These are phyloP conservation scores for Starmera dryadoides DNA, from an alignment of 805 yeast species.

Conservation along the genomic window DNA sequence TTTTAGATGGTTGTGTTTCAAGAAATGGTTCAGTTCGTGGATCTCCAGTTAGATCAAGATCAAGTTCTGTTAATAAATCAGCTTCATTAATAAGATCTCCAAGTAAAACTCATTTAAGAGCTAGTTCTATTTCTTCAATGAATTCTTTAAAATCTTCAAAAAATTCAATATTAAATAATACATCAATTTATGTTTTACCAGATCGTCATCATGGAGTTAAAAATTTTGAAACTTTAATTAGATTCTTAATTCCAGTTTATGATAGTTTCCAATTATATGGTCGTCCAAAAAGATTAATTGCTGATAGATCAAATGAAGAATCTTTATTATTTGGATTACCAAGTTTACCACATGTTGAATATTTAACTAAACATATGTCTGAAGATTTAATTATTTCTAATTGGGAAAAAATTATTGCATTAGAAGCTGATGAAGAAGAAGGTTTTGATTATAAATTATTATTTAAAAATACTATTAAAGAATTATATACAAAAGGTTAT, in stretches of 20 bases:
- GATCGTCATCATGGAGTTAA: constrained; percentile 65
- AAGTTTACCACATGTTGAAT: constrained; percentile 60
- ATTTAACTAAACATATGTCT: constrained; percentile 25
- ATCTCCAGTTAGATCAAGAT: constrained; percentile 5
- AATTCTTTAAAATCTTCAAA: constrained; percentile 6
- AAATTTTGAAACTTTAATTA: constrained; percentile 64
- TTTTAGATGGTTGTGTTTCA: constrained; percentile 1
- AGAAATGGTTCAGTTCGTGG: neutral
- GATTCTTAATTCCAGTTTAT: constrained; percentile 61
- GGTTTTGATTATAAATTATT: constrained; percentile 3
- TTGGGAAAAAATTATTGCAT: constrained; percentile 8
- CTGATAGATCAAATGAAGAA: constrained; percentile 44
- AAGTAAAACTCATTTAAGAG: constrained; percentile 2
- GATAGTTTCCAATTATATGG: constrained; percentile 71
- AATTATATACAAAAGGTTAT: constrained; percentile 2
- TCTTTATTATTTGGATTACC: constrained; percentile 71
- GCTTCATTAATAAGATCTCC: constrained; percentile 1
- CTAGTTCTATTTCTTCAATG: constrained; percentile 6
- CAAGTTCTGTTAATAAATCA: no score
- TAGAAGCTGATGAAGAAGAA: constrained; percentile 1
- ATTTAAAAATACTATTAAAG: constrained; percentile 2
- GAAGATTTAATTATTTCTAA: constrained; percentile 8
- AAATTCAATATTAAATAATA: constrained; percentile 4
- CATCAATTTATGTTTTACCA: constrained; percentile 52
- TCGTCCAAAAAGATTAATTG: constrained; percentile 55